Base-by-base conservation (phyloP, 1,284 basidiomycete genomes). In the Kwoniella shivajii region DNA sequence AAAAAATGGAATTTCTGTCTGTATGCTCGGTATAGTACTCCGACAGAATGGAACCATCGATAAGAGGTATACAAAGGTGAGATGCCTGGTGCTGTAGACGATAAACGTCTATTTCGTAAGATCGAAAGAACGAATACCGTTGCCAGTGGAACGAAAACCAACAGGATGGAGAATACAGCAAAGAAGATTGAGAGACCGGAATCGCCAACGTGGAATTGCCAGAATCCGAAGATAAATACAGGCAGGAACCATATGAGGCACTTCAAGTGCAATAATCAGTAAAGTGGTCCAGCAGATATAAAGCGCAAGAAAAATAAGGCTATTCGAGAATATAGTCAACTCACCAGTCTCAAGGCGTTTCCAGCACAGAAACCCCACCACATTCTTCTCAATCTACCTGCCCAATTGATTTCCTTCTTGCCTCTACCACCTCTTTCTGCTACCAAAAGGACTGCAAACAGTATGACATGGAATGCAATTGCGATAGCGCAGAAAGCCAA, bases 181-280 rank as follows among this genome's bases (percentile, higher is more conserved):
- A 90, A 75, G 70, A 92, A 80, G 44, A 86, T 79, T 0, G 91
- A 84, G 1, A 92, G 81, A 85, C 88, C 90, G 0, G 90, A 92
- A 74, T 94, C 90, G 26, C 77, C 82, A 57, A 95, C 81, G 0
- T 87, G 88, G 89, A 91, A 95, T 73, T 95, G 92, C 76, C 88
- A 91, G 71, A 95, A 85, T 6, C 84, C 80, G 67, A 95, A 90
- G 57, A 88, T 83, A 63, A 85, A 78, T 54, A 92, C 78, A 7
- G 92, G 92, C 46, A 84, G 79, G 60, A 86, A 80, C 33, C 82
- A 79, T 48, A 88, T 77, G 24, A 92, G 73, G 22, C 81, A 84
- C 86, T 90, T 67, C 5, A 27, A 47, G 22, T 47, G 22, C n/a
- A n/a, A n/a, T n/a, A n/a, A n/a, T n/a, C n/a, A n/a, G n/a, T n/a